Evolutionary conservation across 352 stramenopile species (phyloP).

Genomic region (Globisporangium okanoganense): DNA sequence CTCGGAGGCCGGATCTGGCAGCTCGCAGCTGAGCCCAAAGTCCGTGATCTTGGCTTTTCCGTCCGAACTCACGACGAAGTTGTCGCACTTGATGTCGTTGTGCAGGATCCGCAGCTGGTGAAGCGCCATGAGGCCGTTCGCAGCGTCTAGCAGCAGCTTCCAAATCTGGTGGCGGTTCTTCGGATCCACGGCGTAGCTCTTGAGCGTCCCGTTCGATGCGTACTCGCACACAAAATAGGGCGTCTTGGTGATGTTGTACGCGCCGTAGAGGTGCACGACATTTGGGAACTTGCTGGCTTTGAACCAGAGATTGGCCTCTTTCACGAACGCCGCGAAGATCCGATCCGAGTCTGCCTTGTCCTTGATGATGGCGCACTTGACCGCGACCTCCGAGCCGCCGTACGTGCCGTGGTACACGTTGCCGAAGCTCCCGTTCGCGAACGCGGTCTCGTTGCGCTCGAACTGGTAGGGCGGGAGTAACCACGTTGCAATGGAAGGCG

Average conservation of each 20-base stretch:
- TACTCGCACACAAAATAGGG: conserved; percentile 11
- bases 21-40: background rate
- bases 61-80: background rate
- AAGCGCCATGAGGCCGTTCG: background rate
- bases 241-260: background rate
- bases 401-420: conserved; percentile 1
- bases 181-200: background rate
- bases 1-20: background rate
- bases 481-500: background rate
- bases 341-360: background rate
- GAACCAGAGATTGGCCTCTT: conserved; percentile 1
- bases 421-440: background rate
- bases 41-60: conserved; percentile 3
- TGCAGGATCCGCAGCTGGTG: no score
- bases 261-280: conserved; percentile 5
- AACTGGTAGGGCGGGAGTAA: conserved; percentile 5
- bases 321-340: conserved; percentile 6
- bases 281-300: background rate
- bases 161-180: background rate
- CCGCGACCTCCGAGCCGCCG: background rate
- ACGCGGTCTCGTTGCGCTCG: background rate
- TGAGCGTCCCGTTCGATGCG: conserved; percentile 3
- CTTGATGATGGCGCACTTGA: background rate
- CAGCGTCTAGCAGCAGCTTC: background rate
- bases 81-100: conserved; percentile 6